Evolutionary conservation across 352 stramenopile genomes (phyloP).

Genomic region (Phytophthora capsici): DNA sequence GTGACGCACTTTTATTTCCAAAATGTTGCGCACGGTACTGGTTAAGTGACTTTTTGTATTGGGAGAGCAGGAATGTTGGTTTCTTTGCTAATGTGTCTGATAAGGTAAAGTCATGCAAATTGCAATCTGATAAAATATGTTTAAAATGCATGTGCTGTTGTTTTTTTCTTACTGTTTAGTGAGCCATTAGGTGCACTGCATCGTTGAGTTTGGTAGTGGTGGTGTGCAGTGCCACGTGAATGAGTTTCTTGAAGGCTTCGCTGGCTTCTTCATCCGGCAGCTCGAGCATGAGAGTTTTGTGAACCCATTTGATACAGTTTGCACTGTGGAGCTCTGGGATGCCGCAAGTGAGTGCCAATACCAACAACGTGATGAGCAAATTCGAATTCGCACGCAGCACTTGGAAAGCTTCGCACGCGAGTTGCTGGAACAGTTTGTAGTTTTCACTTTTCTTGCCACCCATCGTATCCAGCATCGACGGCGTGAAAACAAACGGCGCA

Average conservation of each 20-base stretch:
- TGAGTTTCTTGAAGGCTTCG: conserved; percentile 76
- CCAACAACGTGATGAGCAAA: conserved; percentile 82
- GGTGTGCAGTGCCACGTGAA: conserved; percentile 75
- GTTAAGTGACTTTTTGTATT: too few relatives aligned
- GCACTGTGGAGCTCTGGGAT: conserved; percentile 80
- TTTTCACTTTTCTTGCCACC: conserved; percentile 78
- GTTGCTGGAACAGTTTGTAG: conserved; percentile 77
- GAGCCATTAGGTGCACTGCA: conserved; percentile 85
- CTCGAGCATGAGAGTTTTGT: conserved; percentile 83
- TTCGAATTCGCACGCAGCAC: conserved; percentile 80
- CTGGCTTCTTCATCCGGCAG: conserved; percentile 67
- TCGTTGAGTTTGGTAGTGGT: conserved; percentile 87
- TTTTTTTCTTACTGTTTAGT: conserved; percentile 37
- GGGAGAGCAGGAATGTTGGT: not conserved
- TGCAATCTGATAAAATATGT: too few relatives aligned
- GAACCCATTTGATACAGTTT: conserved; percentile 82
- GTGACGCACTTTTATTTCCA: conserved; percentile 30
- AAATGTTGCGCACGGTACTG: conserved; percentile 23
- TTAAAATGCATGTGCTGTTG: not conserved
- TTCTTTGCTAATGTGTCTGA: conserved; percentile 22
- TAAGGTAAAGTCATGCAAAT: conserved; percentile 4
- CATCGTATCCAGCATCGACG: conserved; percentile 88
- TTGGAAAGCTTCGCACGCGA: conserved; percentile 73
- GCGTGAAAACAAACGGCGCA: conserved; percentile 93
- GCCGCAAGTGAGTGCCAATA: conserved; percentile 78